These are phyloP conservation scores for Fistulinella cinereoalba DNA, from an alignment of 1,284 basidiomycete species.

Conservation along the genomic window DNA sequence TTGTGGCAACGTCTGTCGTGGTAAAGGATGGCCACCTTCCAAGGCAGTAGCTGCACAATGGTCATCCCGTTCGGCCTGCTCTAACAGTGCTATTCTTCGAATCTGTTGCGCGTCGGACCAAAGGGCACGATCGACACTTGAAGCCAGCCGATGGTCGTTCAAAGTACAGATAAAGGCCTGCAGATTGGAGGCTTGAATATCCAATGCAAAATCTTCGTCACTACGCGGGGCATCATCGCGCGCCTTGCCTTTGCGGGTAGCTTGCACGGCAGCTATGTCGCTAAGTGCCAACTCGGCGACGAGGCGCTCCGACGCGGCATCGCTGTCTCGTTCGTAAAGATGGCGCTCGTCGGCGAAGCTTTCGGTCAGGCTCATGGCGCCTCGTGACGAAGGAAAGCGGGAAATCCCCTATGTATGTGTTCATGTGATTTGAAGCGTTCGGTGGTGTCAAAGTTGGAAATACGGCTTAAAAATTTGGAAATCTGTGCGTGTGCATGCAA, in stretches of 20 bases:
- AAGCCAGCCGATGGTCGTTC: constrained; percentile 37
- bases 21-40: constrained; percentile 13
- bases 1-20: constrained; percentile 22
- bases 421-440: too few relatives aligned
- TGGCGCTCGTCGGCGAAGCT: constrained; percentile 15
- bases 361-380: constrained; percentile 10
- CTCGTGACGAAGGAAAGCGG: too few relatives aligned
- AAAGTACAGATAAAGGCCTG: constrained; percentile 33
- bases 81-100: neutral
- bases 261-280: constrained; percentile 40
- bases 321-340: constrained; percentile 3
- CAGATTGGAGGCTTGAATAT: constrained; percentile 43
- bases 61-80: constrained; percentile 24
- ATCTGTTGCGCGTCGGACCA: constrained; percentile 12
- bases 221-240: constrained; percentile 29
- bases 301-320: constrained; percentile 22
- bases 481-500: too few relatives aligned
- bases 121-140: constrained; percentile 36
- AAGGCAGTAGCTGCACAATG: constrained; percentile 21
- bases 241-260: constrained; percentile 40
- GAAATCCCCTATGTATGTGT: too few relatives aligned
- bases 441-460: too few relatives aligned
- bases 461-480: too few relatives aligned
- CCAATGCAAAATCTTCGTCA: constrained; percentile 51
- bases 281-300: constrained; percentile 31